phyloP scores from a whole-genome alignment of 2,329 filamentous ascomycete species.

The Trichophyton rubrum region DNA sequence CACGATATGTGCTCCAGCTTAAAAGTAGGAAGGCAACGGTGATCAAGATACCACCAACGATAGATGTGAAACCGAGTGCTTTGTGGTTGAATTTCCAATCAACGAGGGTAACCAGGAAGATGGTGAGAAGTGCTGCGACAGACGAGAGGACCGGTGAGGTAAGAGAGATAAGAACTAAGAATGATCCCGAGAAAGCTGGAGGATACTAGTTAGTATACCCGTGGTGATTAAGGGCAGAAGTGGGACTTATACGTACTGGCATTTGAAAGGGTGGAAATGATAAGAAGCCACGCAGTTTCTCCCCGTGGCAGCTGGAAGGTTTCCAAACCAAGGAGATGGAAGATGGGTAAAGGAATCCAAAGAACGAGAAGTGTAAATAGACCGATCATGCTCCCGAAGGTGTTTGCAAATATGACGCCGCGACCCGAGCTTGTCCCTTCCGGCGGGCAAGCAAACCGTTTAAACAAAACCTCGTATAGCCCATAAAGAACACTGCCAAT shows the following conservation, averaged over 20 bases:
- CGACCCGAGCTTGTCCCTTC: conserved; percentile 72
- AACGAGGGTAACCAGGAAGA: conserved; percentile 87
- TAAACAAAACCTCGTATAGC: conserved; percentile 95
- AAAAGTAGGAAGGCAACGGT: conserved; percentile 77
- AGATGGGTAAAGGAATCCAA: conserved; percentile 79
- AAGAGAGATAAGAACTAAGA: conserved; percentile 82
- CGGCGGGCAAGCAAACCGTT: conserved; percentile 81
- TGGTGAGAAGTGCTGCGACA: conserved; percentile 85
- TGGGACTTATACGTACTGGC: conserved; percentile 44
- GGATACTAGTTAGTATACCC: not conserved
- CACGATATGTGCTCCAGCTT: conserved; percentile 81
- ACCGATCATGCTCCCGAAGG: conserved; percentile 79
- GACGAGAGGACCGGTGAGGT: conserved; percentile 87
- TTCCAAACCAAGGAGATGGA: conserved; percentile 70
- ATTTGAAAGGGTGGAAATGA: conserved; percentile 72
- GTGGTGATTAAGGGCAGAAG: not conserved
- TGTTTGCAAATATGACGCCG: conserved; percentile 93
- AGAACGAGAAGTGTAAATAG: conserved; percentile 72
- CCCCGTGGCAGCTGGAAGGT: conserved; percentile 69
- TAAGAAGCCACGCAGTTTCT: conserved; percentile 64
- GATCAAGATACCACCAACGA: conserved; percentile 75
- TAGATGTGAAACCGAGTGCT: conserved; percentile 59
- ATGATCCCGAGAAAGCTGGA: conserved; percentile 69
- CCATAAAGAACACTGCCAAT: conserved; percentile 85
- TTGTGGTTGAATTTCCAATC: conserved; percentile 79